Conservation (phyloP, 2,329 filamentous ascomycete genomes). For the Stachybotrys elegans region DNA sequence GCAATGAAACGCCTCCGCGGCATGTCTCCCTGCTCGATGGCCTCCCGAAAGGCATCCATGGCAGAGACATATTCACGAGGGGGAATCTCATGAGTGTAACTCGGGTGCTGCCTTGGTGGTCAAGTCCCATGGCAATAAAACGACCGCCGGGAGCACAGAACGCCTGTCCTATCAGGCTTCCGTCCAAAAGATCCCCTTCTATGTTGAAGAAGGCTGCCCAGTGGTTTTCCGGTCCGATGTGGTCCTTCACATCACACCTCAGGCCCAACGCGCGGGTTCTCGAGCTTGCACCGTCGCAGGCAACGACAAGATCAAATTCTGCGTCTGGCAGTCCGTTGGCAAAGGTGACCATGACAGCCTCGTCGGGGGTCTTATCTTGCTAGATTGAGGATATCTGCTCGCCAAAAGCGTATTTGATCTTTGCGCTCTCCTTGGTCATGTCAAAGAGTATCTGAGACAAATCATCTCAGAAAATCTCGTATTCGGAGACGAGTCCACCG, state of each 20-base stretch:
- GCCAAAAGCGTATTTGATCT: slow-evolving; percentile 26
- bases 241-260: slow-evolving; percentile 29
- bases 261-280: slow-evolving; percentile 39
- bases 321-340: slow-evolving; percentile 26
- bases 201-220: slow-evolving; percentile 39
- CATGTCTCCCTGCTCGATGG: slow-evolving; percentile 20
- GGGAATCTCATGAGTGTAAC: slow-evolving; percentile 29
- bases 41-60: slow-evolving; percentile 31
- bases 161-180: slow-evolving; percentile 28
- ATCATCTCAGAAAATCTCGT: slow-evolving; percentile 48
- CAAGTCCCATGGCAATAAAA: slow-evolving; percentile 26
- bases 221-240: slow-evolving; percentile 28
- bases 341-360: slow-evolving; percentile 34
- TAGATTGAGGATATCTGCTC: slow-evolving; percentile 29
- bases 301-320: slow-evolving; percentile 43
- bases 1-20: slow-evolving; percentile 29
- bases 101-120: slow-evolving; percentile 24
- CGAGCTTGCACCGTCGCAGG: slow-evolving; percentile 42
- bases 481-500: slow-evolving; percentile 43
- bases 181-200: slow-evolving; percentile 29
- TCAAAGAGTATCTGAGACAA: slow-evolving; percentile 37
- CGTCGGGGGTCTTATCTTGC: slow-evolving; percentile 13
- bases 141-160: slow-evolving; percentile 33
- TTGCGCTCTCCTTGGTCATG: slow-evolving; percentile 18
- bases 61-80: slow-evolving; percentile 19